A percentile compares a stretch with the other conserved stretches of the same genome.
These are phyloP conservation scores for Hanseniaspora clermontiae DNA, from an alignment of 805 yeast genomes.

Conservation along the genomic window DNA sequence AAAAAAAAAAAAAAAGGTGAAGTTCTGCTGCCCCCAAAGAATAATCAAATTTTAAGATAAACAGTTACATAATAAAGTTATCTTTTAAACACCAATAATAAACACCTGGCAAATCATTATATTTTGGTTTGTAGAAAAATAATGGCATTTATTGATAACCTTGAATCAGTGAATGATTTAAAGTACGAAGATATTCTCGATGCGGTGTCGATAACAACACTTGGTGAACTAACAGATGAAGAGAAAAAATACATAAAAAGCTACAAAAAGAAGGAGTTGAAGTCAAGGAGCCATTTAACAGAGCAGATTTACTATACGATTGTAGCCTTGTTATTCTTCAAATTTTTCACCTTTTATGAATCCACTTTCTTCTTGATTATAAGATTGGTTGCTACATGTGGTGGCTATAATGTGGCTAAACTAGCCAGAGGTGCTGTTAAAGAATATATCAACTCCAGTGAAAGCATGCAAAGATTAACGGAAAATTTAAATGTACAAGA, in stretches of 20 bases:
- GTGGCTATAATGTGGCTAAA: neutral
- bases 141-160: neutral
- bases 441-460: neutral
- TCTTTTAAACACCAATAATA: no score
- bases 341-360: slow-evolving; percentile 10
- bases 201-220: neutral
- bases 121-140: neutral
- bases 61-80: no score
- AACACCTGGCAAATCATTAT: neutral
- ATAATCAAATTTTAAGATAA: no score
- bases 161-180: neutral
- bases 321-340: slow-evolving; percentile 5
- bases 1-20: neutral
- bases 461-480: neutral
- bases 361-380: slow-evolving; percentile 6
- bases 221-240: neutral
- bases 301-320: neutral
- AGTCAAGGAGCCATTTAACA: slow-evolving; percentile 3
- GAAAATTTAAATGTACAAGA: neutral
- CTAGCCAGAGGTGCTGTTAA: slow-evolving; percentile 7
- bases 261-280: slow-evolving; percentile 4
- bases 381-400: slow-evolving; percentile 4
- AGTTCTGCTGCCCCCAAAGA: neutral
- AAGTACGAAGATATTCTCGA: neutral
- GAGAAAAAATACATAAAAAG: slow-evolving; percentile 7